Conservation (phyloP, 352 stramenopile species). For the Globisporangium rhizosaccharum region DNA sequence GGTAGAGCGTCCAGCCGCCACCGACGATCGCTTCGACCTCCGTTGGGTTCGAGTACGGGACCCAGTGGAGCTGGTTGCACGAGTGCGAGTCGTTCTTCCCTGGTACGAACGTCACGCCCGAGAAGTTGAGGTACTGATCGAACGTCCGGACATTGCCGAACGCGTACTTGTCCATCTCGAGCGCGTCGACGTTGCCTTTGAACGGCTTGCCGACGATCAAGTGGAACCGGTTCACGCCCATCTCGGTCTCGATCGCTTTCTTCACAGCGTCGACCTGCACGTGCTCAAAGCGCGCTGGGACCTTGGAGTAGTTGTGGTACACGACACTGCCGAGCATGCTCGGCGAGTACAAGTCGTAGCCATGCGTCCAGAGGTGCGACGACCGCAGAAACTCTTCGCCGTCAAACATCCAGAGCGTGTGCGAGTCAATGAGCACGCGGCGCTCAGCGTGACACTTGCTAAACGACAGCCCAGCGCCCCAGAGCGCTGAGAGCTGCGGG, state of each 20-base stretch:
- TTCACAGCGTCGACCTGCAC: constrained; percentile 36
- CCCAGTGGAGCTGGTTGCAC: constrained; percentile 66
- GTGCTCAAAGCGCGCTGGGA: constrained; percentile 54
- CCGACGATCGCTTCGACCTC: constrained; percentile 45
- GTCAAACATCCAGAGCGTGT: constrained; percentile 80
- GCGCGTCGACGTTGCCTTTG: constrained; percentile 48
- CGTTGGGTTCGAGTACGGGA: constrained; percentile 51
- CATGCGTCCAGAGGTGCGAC: constrained; percentile 54
- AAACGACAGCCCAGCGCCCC: constrained; percentile 77
- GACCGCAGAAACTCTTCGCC: constrained; percentile 65
- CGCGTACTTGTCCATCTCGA: constrained; percentile 56
- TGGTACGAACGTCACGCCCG: constrained; percentile 42
- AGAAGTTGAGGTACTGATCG: constrained; percentile 55
- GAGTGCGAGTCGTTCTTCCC: constrained; percentile 49
- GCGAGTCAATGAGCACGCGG: constrained; percentile 64
- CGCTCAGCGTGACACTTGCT: constrained; percentile 81
- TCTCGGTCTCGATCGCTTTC: constrained; percentile 46
- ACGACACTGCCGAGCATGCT: constrained; percentile 50
- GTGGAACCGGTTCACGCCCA: constrained; percentile 52
- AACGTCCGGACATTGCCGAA: constrained; percentile 54
- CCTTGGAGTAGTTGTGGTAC: constrained; percentile 76
- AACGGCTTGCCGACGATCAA: constrained; percentile 50
- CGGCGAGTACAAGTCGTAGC: constrained; percentile 71
- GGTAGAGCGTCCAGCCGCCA: constrained; percentile 44
- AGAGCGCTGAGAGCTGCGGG: constrained; percentile 66